Evolutionary conservation across 306 rosid genomes (phyloP).

Genomic region (Vicia sativa): DNA sequence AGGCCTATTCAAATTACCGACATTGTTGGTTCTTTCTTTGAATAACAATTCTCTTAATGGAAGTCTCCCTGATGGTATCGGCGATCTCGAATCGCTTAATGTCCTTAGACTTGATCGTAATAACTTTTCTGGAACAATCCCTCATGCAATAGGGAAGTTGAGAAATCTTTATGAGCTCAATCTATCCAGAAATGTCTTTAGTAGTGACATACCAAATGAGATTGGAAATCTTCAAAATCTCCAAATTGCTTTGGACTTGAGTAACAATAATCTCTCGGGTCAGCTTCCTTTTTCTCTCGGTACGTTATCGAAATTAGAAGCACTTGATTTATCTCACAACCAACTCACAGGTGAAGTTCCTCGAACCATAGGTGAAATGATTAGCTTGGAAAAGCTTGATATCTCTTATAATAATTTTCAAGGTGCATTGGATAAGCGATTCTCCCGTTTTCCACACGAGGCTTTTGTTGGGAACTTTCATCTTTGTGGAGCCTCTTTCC

Average conservation of each 20-base stretch:
- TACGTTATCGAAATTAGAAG: constrained; percentile 65
- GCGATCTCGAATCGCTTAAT: constrained; percentile 61
- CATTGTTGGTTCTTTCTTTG: constrained; percentile 66
- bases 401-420: constrained; percentile 72
- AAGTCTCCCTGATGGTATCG: constrained; percentile 64
- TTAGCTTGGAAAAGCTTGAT: constrained; percentile 73
- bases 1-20: constrained; percentile 61
- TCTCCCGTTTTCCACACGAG: constrained; percentile 65
- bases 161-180: constrained; percentile 62
- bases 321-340: constrained; percentile 82
- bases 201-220: constrained; percentile 78
- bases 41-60: constrained; percentile 66
- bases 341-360: constrained; percentile 82
- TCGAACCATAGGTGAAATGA: constrained; percentile 56
- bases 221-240: constrained; percentile 77
- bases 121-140: constrained; percentile 67
- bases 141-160: constrained; percentile 56
- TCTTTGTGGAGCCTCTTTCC: constrained; percentile 84
- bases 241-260: constrained; percentile 72
- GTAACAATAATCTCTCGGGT: constrained; percentile 78
- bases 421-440: constrained; percentile 63
- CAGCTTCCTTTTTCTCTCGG: constrained; percentile 61
- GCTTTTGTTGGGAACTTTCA: constrained; percentile 63
- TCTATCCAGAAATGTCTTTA: constrained; percentile 56
- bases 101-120: constrained; percentile 64